Percentiles rank a stretch among this genome's conserved stretches.
Evolutionary conservation across 2,329 filamentous ascomycete genomes (phyloP).

Genomic region (Aspergillus unguis): DNA sequence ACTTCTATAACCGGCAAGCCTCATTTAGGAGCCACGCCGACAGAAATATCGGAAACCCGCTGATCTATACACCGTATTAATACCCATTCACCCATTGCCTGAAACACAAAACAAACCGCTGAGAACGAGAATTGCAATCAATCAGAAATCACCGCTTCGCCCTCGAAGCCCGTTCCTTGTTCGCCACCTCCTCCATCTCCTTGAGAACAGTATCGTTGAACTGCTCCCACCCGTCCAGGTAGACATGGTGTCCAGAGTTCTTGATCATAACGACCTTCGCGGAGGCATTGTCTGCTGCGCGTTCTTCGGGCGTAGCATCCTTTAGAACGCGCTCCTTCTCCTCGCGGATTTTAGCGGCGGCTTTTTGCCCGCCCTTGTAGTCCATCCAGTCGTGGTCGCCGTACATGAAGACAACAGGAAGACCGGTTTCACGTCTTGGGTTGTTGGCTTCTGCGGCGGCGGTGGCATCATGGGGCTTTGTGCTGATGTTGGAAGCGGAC

Average conservation of each 20-base stretch:
- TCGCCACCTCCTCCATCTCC: slow-evolving; percentile 63
- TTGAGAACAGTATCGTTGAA: slow-evolving; percentile 64
- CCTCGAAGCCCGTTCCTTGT: slow-evolving; percentile 21
- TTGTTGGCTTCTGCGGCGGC: slow-evolving; percentile 11
- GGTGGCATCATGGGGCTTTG: slow-evolving; percentile 13
- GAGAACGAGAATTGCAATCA: no score
- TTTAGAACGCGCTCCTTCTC: slow-evolving; percentile 60
- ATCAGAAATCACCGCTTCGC: slow-evolving; percentile 4
- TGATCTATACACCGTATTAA: slow-evolving; percentile 1
- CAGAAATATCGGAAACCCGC: neutral
- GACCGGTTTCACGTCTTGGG: slow-evolving; percentile 55
- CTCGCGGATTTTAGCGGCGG: slow-evolving; percentile 73
- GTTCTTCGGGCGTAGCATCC: slow-evolving; percentile 63
- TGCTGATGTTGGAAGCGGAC: slow-evolving; percentile 33
- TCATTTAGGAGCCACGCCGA: neutral
- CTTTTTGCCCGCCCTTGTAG: slow-evolving; percentile 74
- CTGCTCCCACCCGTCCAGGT: slow-evolving; percentile 66
- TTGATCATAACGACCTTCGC: slow-evolving; percentile 78
- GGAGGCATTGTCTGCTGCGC: slow-evolving; percentile 68
- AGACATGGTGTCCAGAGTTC: slow-evolving; percentile 69
- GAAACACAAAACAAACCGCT: neutral
- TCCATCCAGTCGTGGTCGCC: slow-evolving; percentile 99
- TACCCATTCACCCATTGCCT: neutral
- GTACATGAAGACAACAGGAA: slow-evolving; percentile 91
- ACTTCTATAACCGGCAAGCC: neutral